Evolutionary conservation across 129 eudicot genomes (phyloP).

Genomic region (Flaveria bidentis): DNA sequence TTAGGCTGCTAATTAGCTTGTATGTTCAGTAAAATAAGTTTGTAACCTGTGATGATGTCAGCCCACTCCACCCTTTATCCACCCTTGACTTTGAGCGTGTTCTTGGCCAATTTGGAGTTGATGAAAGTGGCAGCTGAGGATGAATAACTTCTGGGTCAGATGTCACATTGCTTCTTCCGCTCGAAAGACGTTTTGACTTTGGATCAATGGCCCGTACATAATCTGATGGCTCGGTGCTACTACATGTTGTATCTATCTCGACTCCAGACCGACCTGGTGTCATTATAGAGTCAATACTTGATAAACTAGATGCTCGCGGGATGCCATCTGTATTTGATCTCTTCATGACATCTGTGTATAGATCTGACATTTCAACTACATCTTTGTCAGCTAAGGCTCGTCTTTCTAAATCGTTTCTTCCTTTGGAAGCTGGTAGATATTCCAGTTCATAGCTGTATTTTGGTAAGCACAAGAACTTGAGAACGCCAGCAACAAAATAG

Average conservation of each 20-base stretch:
- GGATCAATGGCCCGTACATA: slow-evolving; percentile 86
- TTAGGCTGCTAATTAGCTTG: not conserved
- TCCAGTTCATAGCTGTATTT: slow-evolving; percentile 85
- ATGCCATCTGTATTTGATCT: slow-evolving; percentile 75
- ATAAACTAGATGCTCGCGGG: slow-evolving; percentile 92
- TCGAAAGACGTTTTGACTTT: slow-evolving; percentile 78
- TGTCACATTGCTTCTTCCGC: slow-evolving; percentile 63
- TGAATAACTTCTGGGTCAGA: slow-evolving; percentile 93
- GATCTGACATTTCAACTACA: slow-evolving; percentile 78
- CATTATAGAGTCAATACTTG: slow-evolving; percentile 97
- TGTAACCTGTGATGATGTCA: slow-evolving; percentile 45
- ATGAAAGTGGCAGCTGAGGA: slow-evolving; percentile 68
- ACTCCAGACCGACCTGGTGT: slow-evolving; percentile 71
- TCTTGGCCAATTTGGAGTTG: slow-evolving; percentile 93
- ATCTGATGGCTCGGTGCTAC: slow-evolving; percentile 95
- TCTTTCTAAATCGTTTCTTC: slow-evolving; percentile 50
- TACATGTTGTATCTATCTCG: slow-evolving; percentile 76
- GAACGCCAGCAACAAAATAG: slow-evolving; percentile 92
- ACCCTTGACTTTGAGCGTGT: slow-evolving; percentile 86
- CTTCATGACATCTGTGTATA: slow-evolving; percentile 87
- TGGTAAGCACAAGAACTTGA: slow-evolving; percentile 89
- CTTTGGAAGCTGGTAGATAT: slow-evolving; percentile 73
- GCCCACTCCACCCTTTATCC: slow-evolving; percentile 84
- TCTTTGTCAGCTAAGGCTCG: slow-evolving; percentile 47
- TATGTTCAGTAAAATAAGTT: not conserved